Base-by-base conservation (phyloP, 495 filamentous ascomycete genomes). In the Tuber calosporum region DNA sequence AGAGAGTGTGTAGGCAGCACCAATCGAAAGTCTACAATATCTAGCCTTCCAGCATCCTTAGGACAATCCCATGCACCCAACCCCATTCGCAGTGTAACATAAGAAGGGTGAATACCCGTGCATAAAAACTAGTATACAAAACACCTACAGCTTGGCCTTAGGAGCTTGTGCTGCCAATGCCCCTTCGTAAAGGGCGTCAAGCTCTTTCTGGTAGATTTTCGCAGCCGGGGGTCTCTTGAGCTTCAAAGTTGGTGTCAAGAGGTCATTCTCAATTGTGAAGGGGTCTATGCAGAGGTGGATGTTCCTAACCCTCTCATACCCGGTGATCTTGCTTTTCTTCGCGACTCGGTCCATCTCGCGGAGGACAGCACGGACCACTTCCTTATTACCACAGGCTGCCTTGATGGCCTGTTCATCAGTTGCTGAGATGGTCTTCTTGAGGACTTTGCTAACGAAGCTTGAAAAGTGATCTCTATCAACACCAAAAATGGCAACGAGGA, bases 181-280 rank as follows among this genome's bases (percentile, higher is more conserved):
- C 83, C 97, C 91, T 53, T 88, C 88, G 79, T 99, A 98, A 82
- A 97, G 87, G 75, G 89, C 84, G 78, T 96, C 92, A 34, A 98
- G 85, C 69, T 93, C 85, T 30, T 82, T 80, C 67, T 90, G 89
- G 84, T 90, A 99, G 70, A 85, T 87, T 85, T 90, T 93, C 43
- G 88, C 90, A n/a, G 90, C 87, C 72, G 93, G 93, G 62, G 94
- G 92, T 34, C 95, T 89, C 87, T 99, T 99, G 79, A 97, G 87
- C 84, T 99, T 99, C 68, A 99, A 84, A 94, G 95, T 99, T 20
- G 95, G 95, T 22, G 95, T 99, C 82, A 99, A 82, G 38, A 98
- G 85, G 84, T 96, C 91, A 81, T 99, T 98, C 77, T 97, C 95
- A 76, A 98, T 89, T 13, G 89, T 91, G 81, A 99, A 98, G 8